phyloP scores from a whole-genome alignment of 805 yeast genomes.

The Hanseniaspora pseudoguilliermondii region DNA sequence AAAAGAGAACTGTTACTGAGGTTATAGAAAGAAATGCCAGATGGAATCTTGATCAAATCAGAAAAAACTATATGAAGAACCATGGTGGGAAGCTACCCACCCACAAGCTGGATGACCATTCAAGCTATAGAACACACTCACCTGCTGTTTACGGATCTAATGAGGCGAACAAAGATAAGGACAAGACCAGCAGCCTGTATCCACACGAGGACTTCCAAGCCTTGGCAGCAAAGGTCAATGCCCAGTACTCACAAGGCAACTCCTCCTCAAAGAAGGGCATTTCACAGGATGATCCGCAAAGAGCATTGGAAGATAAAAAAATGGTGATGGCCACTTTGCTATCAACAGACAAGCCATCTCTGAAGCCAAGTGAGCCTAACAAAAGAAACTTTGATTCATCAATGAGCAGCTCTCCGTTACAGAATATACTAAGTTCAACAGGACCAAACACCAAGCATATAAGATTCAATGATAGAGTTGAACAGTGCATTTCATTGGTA shows the following conservation, averaged over 20 bases:
- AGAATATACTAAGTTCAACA: background rate
- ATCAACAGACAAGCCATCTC: conserved; percentile 1
- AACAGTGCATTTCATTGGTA: conserved; percentile 47
- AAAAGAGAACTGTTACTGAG: conserved; percentile 75
- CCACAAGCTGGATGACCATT: conserved; percentile 20
- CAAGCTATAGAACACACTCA: conserved; percentile 20
- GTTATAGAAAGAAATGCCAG: conserved; percentile 35
- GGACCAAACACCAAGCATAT: conserved; percentile 43
- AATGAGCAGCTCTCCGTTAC: background rate
- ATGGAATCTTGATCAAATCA: conserved; percentile 34
- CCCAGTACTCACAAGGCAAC: conserved; percentile 22
- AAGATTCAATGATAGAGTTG: conserved; percentile 87
- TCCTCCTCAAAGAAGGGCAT: background rate
- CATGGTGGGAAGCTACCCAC: conserved; percentile 36
- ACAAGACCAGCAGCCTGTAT: conserved; percentile 9
- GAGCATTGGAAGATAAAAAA: conserved; percentile 2
- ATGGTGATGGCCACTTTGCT: conserved; percentile 4
- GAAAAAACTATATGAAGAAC: conserved; percentile 83
- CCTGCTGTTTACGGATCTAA: conserved; percentile 13
- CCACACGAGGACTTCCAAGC: conserved; percentile 26
- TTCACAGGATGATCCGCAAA: background rate
- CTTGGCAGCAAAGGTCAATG: conserved; percentile 28
- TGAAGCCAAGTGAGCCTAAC: background rate
- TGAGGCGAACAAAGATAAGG: background rate
- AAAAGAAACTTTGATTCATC: background rate